phyloP scores from a whole-genome alignment of 2,329 filamentous ascomycete genomes.

The Neopestalotiopsis rosae region DNA sequence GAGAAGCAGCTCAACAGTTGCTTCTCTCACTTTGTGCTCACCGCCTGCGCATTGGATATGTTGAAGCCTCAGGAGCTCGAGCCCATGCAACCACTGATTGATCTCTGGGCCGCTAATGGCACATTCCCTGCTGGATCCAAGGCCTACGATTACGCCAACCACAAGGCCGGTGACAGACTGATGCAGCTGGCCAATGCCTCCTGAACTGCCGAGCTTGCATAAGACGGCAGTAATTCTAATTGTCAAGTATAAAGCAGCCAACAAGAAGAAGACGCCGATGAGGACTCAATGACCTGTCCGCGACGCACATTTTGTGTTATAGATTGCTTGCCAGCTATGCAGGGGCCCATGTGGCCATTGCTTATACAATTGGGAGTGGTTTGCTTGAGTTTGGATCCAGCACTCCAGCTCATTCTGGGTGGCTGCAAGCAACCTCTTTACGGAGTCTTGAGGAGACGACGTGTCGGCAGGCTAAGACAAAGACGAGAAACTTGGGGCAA shows the following conservation, averaged over 20 bases:
- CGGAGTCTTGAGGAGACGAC: background rate
- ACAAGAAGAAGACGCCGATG: background rate
- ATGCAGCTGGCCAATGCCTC: conserved; percentile 49
- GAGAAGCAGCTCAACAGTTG: conserved; percentile 86
- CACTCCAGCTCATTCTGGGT: background rate
- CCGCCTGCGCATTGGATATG: conserved; percentile 81
- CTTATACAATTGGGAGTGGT: background rate
- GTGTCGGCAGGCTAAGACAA: background rate
- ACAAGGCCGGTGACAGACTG: conserved; percentile 63
- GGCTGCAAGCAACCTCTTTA: background rate
- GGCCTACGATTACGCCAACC: conserved; percentile 69
- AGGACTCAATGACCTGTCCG: background rate
- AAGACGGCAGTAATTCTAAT: background rate
- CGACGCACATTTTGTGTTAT: background rate
- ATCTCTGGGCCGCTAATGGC: conserved; percentile 88
- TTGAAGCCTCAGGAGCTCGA: conserved; percentile 89
- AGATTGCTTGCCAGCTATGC: background rate
- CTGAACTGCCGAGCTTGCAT: conserved; percentile 6
- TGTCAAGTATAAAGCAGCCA: background rate
- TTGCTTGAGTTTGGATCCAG: background rate
- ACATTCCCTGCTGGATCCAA: conserved; percentile 80
- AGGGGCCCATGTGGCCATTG: background rate
- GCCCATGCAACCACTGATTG: conserved; percentile 93
- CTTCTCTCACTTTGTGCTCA: conserved; percentile 84
- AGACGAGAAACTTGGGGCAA: background rate